Base-by-base conservation (phyloP, 352 stramenopile genomes). In the Phytophthora gonapodyides region DNA sequence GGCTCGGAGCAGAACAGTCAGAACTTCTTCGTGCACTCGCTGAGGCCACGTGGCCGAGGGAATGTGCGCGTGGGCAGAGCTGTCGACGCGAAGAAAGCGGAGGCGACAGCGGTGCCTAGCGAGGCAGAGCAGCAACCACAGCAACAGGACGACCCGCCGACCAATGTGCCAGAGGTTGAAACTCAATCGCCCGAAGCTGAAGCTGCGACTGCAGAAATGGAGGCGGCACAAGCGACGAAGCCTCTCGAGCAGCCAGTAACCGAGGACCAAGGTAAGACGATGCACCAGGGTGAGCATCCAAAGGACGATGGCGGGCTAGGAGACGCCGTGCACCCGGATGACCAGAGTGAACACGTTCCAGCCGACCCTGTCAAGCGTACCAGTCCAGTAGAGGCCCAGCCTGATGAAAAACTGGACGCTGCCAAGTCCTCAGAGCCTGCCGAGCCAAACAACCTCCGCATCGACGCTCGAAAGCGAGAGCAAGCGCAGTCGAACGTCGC, bases 11-110 rank as follows among this genome's bases (percentile, higher is more conserved):
- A 73, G 57, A 67, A 40, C 44, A 59, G 48, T 49, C 53, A 69
- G 27, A 72, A 37, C 33, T 76, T 76, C 38, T 74, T 79, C 56
- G 60, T 74, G 57, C 67, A 76, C 46, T 71, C 66, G 45, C 34
- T 73, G 48, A 38, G 49, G 24, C 57, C 57, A 12, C 61, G 40
- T 46, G 48, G 57, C 2, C 55, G 51, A 66, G 37, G 53, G 3
- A 52, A 57, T 27, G 27, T 69, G 21, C 56, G 63, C 1, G 46
- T 64, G 21, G 62, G 62, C 17, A 72, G 58, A 59, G 66, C 66
- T n/a, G 61, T 65, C 9, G 60, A 67, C n/a, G 44, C 49, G 16
- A 69, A 76, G 40, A 71, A 57, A 38, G 13, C 40, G 34, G 61
- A 66, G 21, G 33, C 35, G 33, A 48, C 46, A 11, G 12, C 34